Conservation (phyloP, 805 yeast genomes). For the Kazachstania martiniae region DNA sequence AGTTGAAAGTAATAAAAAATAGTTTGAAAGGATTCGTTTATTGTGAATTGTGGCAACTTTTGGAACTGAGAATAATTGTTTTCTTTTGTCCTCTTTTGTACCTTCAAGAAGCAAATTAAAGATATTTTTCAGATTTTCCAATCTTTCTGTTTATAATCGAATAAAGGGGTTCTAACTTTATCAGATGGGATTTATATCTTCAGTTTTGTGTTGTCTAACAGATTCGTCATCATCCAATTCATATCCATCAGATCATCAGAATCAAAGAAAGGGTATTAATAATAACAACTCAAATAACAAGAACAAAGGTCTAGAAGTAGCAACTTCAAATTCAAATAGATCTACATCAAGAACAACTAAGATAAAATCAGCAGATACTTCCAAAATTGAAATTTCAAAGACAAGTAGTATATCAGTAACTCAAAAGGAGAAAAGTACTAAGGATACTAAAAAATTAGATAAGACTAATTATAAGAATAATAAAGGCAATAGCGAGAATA, state of each 20-base stretch:
- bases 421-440: neutral
- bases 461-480: neutral
- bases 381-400: too few species aligned
- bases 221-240: constrained; percentile 7
- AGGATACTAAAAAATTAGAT: neutral
- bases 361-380: neutral
- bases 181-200: constrained; percentile 30
- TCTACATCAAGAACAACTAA: neutral
- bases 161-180: too few species aligned
- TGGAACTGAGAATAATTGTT: too few species aligned
- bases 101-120: too few species aligned
- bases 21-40: too few species aligned
- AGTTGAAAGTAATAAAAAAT: too few species aligned
- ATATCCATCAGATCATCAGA: constrained; percentile 2
- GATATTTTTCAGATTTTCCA: too few species aligned
- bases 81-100: too few species aligned
- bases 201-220: constrained; percentile 28
- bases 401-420: too few species aligned
- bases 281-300: constrained; percentile 3
- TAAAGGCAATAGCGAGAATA: neutral
- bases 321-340: neutral
- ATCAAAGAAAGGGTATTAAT: constrained; percentile 4
- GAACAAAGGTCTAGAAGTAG: neutral
- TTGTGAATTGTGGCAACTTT: too few species aligned
- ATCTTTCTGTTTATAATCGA: too few species aligned